Percentiles rank a stretch among this genome's conserved stretches.
phyloP scores from a whole-genome alignment of 495 filamentous ascomycete genomes.

The Penicillium chermesinum region DNA sequence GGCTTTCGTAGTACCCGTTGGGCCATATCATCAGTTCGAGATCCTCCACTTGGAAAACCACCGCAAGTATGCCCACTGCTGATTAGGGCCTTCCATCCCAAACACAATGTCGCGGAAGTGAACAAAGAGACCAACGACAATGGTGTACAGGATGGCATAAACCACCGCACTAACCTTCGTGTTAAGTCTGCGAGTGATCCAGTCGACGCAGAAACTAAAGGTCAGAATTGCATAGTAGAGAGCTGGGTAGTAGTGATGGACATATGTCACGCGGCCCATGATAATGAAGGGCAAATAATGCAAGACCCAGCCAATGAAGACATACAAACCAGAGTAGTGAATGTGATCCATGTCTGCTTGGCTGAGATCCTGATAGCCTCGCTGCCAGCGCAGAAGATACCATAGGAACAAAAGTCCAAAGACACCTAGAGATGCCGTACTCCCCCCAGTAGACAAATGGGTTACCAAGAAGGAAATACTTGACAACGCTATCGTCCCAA shows the following conservation, averaged over 20 bases:
- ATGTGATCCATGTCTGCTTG: slow-evolving; percentile 81
- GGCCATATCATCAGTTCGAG: slow-evolving; percentile 37
- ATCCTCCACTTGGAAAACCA: slow-evolving; percentile 68
- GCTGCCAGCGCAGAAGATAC: slow-evolving; percentile 94
- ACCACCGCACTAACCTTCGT: slow-evolving; percentile 54
- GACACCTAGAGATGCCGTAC: slow-evolving; percentile 67
- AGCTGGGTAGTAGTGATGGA: slow-evolving; percentile 99
- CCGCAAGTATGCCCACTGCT: slow-evolving; percentile 85
- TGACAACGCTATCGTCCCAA: slow-evolving; percentile 92
- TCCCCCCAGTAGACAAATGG: slow-evolving; percentile 94
- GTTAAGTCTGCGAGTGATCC: slow-evolving; percentile 60
- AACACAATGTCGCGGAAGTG: slow-evolving; percentile 94
- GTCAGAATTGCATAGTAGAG: slow-evolving; percentile 93
- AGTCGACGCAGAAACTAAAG: slow-evolving; percentile 85
- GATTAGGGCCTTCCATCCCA: slow-evolving; percentile 82
- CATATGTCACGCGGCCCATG: slow-evolving; percentile 98
- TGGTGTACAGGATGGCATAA: slow-evolving; percentile 66
- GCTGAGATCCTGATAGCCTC: slow-evolving; percentile 81
- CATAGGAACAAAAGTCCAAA: slow-evolving; percentile 69
- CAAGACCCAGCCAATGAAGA: slow-evolving; percentile 87
- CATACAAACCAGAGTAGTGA: slow-evolving; percentile 89
- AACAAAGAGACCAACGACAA: slow-evolving; percentile 73
- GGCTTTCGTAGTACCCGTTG: too few relatives aligned
- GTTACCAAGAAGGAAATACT: slow-evolving; percentile 98
- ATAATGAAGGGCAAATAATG: slow-evolving; percentile 94